Evolutionary conservation across 2,329 filamentous ascomycete species (phyloP), one percentile per base, ranked within the genome.

Genomic region (Clarireedia paspali): DNA sequence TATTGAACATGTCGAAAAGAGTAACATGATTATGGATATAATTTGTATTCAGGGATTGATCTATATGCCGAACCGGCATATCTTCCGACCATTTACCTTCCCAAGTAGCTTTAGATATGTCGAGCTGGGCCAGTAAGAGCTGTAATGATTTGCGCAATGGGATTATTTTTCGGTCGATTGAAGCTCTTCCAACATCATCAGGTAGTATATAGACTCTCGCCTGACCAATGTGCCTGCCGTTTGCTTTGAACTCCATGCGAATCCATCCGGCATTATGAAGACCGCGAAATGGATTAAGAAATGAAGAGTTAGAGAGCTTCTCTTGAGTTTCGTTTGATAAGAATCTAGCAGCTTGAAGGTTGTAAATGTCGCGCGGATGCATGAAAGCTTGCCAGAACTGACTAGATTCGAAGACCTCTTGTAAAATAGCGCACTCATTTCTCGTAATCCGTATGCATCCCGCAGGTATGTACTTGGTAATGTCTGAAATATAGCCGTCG

Each of bases 1-100:
- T 81, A 68, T 91, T 91, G 75, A 91, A 91, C 47, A 90, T 72
- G 27, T 84, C 77, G 48, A 89, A 80, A 0, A 91, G 71, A 0
- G 85, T 85, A 2, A 73, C 66, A 9, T 77, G 69, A 17, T 79
- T 72, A 10, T 27, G 17, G 2, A 6, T 20, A 9, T 46, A 4
- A 1, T 66, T 46, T 0, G 10, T 26, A 45, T 53, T 58, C 14
- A 70, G 60, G 1, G 67, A 68, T 6, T 74, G 70, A 64, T 73
- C 74, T 5, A 68, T 59, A 54, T 75, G 71, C 46, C 74, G 75
- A 3, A 61, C 56, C 6, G 60, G 57, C 17, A 62, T 54, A 0
- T 57, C 56, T 12, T 55, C 49, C n/a, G 49, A 50, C 57, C 60
- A 64, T 6, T 65, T 24, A 0, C 82, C 83, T 39, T 72, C 59